Conservation (phyloP, 73 alveolate genomes). For the Blepharisma stoltei region DNA sequence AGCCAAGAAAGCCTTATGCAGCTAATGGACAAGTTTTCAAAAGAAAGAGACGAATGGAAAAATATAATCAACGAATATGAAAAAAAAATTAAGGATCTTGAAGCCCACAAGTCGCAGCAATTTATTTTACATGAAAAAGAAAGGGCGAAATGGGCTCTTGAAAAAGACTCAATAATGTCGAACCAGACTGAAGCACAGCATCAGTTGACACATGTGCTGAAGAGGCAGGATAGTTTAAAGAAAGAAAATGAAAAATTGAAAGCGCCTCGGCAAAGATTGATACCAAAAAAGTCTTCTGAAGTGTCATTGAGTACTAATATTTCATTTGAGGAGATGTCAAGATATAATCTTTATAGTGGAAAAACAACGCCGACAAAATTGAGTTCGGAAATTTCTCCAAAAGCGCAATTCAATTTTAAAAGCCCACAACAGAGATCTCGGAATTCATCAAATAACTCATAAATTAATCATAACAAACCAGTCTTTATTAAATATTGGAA, state of each 20-base stretch:
- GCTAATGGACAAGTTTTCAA: constrained; percentile 60
- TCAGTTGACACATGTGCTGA: constrained; percentile 54
- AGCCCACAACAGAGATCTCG: too few relatives aligned
- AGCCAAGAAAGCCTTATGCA: constrained; percentile 77
- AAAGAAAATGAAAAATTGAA: constrained; percentile 89
- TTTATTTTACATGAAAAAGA: constrained; percentile 84
- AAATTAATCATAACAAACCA: too few relatives aligned
- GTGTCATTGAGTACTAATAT: too few relatives aligned
- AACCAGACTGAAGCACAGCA: constrained; percentile 74
- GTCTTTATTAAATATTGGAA: too few relatives aligned
- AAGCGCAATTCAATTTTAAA: too few relatives aligned
- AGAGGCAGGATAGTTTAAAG: constrained; percentile 76
- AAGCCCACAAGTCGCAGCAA: constrained; percentile 70
- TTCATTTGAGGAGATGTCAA: too few relatives aligned
- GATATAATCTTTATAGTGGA: too few relatives aligned
- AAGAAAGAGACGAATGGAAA: constrained; percentile 79
- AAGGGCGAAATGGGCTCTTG: constrained; percentile 89
- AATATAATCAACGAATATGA: constrained; percentile 75
- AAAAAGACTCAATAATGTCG: constrained; percentile 71
- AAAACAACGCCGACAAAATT: too few relatives aligned
- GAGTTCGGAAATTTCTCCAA: too few relatives aligned
- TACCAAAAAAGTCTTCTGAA: not conserved
- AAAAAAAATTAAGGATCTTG: constrained; percentile 69
- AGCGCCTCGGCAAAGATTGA: constrained; percentile 32
- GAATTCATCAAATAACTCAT: too few relatives aligned